A percentile compares a stretch with the other conserved stretches of the same genome.
phyloP scores from a whole-genome alignment of 176 grass and related monocot species.

The Pharus latifolius region DNA sequence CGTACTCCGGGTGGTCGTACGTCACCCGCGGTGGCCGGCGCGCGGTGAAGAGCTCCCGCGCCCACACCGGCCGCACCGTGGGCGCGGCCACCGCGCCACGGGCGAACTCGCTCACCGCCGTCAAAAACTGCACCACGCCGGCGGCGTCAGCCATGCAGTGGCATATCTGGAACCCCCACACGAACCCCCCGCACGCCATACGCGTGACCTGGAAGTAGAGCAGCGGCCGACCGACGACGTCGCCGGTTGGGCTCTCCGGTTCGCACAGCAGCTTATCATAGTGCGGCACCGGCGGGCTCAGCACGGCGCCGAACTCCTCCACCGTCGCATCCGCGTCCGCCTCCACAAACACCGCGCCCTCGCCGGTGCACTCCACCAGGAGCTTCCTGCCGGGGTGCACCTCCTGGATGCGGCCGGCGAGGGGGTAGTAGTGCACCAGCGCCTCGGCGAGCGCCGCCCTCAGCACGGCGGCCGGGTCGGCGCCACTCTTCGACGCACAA shows the following conservation, averaged over 20 bases:
- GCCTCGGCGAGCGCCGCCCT: not conserved
- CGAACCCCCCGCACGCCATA: slow-evolving; percentile 15
- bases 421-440: slow-evolving; percentile 30
- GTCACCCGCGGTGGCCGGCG: not conserved
- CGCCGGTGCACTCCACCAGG: slow-evolving; percentile 29
- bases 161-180: slow-evolving; percentile 18
- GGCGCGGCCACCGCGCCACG: slow-evolving; percentile 5
- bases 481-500: not conserved
- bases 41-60: slow-evolving; percentile 3
- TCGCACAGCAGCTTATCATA: slow-evolving; percentile 10
- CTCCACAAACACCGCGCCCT: slow-evolving; percentile 36
- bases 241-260: not conserved
- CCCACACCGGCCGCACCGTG: slow-evolving; percentile 18
- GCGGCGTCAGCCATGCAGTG: slow-evolving; percentile 27
- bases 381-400: slow-evolving; percentile 11
- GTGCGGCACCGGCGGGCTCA: slow-evolving; percentile 17
- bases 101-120: slow-evolving; percentile 5
- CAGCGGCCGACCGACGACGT: slow-evolving; percentile 14
- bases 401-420: slow-evolving; percentile 28
- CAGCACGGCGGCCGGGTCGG: slow-evolving; percentile 12
- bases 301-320: not conserved
- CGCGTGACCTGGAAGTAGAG: slow-evolving; percentile 15
- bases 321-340: slow-evolving; percentile 16
- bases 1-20: slow-evolving; percentile 30
- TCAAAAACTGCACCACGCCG: slow-evolving; percentile 17